These are phyloP conservation scores for Bipolaris cookei DNA, from an alignment of 2,329 filamentous ascomycete genomes.

Conservation along the genomic window DNA sequence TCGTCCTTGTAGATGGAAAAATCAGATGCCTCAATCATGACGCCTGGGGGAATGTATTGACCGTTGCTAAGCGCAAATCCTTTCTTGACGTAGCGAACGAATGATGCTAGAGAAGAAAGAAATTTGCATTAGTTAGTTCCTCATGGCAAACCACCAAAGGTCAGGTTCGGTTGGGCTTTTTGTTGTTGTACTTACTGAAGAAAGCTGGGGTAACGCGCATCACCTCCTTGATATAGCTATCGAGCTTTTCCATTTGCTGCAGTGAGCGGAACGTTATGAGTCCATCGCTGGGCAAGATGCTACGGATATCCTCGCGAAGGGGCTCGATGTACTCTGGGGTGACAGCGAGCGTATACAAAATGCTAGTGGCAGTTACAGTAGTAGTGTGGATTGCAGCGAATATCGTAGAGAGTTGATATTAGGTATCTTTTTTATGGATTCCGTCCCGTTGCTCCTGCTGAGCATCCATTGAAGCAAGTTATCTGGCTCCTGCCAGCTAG, in stretches of 20 bases:
- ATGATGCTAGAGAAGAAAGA: slow-evolving; percentile 46
- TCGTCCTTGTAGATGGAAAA: slow-evolving; percentile 37
- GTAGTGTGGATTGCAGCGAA: not conserved
- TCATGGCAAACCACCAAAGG: no score
- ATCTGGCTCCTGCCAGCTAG: not conserved
- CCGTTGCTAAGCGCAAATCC: slow-evolving; percentile 62
- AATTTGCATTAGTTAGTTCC: not conserved
- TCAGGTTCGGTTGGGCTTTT: no score
- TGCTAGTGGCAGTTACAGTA: not conserved
- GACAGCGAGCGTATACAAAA: not conserved
- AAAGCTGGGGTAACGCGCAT: slow-evolving; percentile 35
- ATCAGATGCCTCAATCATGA: slow-evolving; percentile 39
- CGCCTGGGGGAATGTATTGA: slow-evolving; percentile 52
- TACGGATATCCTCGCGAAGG: not conserved
- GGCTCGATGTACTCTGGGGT: not conserved
- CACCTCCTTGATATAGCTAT: not conserved
- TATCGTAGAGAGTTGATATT: not conserved
- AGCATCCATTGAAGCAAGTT: not conserved
- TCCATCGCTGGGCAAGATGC: not conserved
- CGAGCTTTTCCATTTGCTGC: not conserved
- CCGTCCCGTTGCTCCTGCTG: not conserved
- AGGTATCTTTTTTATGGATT: not conserved
- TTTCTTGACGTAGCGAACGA: slow-evolving; percentile 59
- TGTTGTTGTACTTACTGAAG: slow-evolving; percentile 24
- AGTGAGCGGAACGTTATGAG: not conserved